Evolutionary conservation across 2,329 filamentous ascomycete species (phyloP), one percentile per base, ranked within the genome.

Genomic region (Coniochaeta prunicola): DNA sequence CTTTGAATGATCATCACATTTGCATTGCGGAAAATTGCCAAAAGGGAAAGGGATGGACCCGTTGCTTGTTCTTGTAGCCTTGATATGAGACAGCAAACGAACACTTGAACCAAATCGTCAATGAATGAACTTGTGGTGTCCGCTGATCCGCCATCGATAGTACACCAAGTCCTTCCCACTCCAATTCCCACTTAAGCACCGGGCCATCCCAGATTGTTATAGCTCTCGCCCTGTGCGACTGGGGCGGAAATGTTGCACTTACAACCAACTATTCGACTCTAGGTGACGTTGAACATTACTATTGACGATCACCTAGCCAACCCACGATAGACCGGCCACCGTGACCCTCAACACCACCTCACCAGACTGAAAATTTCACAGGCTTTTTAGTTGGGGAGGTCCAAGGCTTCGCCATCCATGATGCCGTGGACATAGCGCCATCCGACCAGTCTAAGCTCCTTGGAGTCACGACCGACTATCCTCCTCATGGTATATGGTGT

Each of bases 1-100:
- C 36, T 56, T 56, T 56, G 34, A 50, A 56, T 67, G 64, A 63
- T 64, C 64, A 66, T 67, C 61, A 56, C 58, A 62, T 62, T 66
- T 66, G 63, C 63, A 67, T 68, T 66, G 60, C 53, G 45, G 45
- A 67, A 62, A 64, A 61, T 65, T 42, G 65, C 64, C 62, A 63
- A 63, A 58, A 62, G 64, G 63, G 64, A 66, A 67, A 63, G 58
- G 66, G 60, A 65, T 59, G 64, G 62, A 57, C 61, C 59, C 30
- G 62, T 61, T 63, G 61, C 63, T 64, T 63, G 61, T 60, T 57
- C 56, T 57, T 55, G 45, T 50, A 50, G 45, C 24, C 45, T 30
- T 50, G 45, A 50, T 28, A 50, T 50, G 45, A 50, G 45, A 50
- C 45, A 50, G 45, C 45, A 50, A n/a, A 50, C 45, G 45, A 50